Base-by-base conservation (phyloP, 2,329 filamentous ascomycete species). In the Fusarium bactridioides region DNA sequence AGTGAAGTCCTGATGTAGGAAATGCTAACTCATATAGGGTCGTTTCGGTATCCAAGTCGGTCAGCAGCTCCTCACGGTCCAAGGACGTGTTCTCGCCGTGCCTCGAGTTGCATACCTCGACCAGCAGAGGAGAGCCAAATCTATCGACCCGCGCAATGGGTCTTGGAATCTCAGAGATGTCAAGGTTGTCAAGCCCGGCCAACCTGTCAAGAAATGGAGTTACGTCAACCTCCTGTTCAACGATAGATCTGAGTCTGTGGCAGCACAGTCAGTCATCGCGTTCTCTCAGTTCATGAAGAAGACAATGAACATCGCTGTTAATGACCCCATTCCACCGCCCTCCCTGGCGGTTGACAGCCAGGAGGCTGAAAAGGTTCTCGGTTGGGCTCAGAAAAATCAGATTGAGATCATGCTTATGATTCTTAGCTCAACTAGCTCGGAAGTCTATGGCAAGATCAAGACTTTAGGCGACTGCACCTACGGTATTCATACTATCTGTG, bases 401-500 rank as follows among this genome's bases (percentile, higher is more conserved):
- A 81, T 86, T 1, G 76, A 84, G 13, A 82, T 93, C 47, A 79
- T 94, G 1, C 82, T 93, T 16, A 83, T 93, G 18, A 83, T 94
- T n/a, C 81, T 93, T 2, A 82, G 85, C 16, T 78, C 81, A 19
- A 83, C 84, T 27, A 85, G 89, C 64, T 81, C 86, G 27, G 82
- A 82, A 53, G 56, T 90, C 3, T 94, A 95, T 80, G 87, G 88
- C 68, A 82, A 80, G 10, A 86, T 97, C 78, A 96, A 96, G 81
- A 86, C 81, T 37, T 81, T 89, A 2, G 92, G 89, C 18, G 93
- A 97, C 76, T 84, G 90, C n/a, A 80, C 84, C 2, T 85, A 85
- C 45, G 94, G 93, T 9, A 85, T 94, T 18, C 89, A 90, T 65
- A 93, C 92, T 2, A 88, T 93, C 66, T 93, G 91, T 72, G 85